A percentile compares a stretch with the other conserved stretches of the same genome.
Conservation (phyloP, 176 grass and related monocot species). For the Elaeis guineensis region DNA sequence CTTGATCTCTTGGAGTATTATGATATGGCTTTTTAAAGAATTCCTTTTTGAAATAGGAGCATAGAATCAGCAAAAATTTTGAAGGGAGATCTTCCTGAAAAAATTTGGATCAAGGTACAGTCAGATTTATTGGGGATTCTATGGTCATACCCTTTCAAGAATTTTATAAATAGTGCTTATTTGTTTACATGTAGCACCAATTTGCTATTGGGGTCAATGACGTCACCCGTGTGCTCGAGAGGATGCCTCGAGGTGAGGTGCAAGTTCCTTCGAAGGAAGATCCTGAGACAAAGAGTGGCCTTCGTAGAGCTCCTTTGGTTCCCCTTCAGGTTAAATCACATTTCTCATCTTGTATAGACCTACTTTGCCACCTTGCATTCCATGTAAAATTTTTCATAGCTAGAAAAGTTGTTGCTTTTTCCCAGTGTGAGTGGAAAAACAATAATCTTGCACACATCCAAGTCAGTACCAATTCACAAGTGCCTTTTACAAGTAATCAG, state of each 20-base stretch:
- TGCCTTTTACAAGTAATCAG: too few relatives aligned
- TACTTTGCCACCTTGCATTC: too few relatives aligned
- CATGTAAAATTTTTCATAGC: too few relatives aligned
- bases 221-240: conserved; percentile 86
- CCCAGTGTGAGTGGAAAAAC: too few relatives aligned
- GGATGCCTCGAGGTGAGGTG: conserved; percentile 38
- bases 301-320: conserved; percentile 42
- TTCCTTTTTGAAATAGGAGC: conserved; percentile 26
- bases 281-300: conserved; percentile 2
- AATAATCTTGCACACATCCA: too few relatives aligned
- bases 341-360: conserved; percentile 7
- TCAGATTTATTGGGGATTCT: background rate
- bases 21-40: too few relatives aligned
- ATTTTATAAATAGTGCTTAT: background rate
- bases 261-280: conserved; percentile 20
- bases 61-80: conserved; percentile 69
- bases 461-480: too few relatives aligned
- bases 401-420: too few relatives aligned
- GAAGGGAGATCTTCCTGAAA: conserved; percentile 50
- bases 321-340: conserved; percentile 49
- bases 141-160: too few relatives aligned
- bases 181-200: conserved; percentile 42
- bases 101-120: conserved; percentile 91
- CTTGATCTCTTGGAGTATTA: background rate
- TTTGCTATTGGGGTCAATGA: conserved; percentile 88